Evolutionary conservation across 345 rosid species (phyloP).

Genomic region (Salix suchowensis): DNA sequence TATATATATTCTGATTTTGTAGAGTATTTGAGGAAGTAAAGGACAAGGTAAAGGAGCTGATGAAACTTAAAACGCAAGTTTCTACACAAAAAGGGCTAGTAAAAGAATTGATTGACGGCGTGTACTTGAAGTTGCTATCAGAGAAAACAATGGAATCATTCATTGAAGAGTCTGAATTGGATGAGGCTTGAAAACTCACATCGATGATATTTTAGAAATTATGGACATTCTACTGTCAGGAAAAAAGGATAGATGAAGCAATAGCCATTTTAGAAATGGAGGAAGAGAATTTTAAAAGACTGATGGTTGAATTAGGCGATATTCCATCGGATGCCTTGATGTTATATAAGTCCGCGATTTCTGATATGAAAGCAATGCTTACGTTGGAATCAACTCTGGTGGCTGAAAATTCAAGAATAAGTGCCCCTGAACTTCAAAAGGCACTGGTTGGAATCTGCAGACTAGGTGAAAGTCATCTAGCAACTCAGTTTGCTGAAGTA

Average conservation of each 20-base stretch:
- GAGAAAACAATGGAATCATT: constrained; percentile 30
- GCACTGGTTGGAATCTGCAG: constrained; percentile 44
- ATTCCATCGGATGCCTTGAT: constrained; percentile 14
- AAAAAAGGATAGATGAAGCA: constrained; percentile 47
- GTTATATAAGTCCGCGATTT: constrained; percentile 32
- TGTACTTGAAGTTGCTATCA: constrained; percentile 24
- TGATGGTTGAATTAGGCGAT: constrained; percentile 16
- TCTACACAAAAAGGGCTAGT: constrained; percentile 40
- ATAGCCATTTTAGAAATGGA: constrained; percentile 37
- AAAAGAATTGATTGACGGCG: constrained; percentile 34
- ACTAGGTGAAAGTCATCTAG: constrained; percentile 39
- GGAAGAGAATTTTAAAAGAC: constrained; percentile 31
- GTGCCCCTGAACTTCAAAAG: constrained; percentile 53
- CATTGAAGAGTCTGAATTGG: constrained; percentile 20
- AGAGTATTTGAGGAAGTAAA: constrained; percentile 50
- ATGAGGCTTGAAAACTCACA: constrained; percentile 35
- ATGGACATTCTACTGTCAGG: constrained; percentile 44
- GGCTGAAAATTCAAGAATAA: constrained; percentile 49
- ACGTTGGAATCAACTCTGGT: constrained; percentile 28
- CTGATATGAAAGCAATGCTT: constrained; percentile 40
- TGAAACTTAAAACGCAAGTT: constrained; percentile 42
- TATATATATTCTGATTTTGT: background rate
- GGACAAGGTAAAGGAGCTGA: constrained; percentile 36
- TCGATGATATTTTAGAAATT: constrained; percentile 32
- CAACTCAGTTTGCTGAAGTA: constrained; percentile 44